These are phyloP conservation scores for Lactarius hatsudake DNA, from an alignment of 768 basidiomycete genomes.

Conservation along the genomic window DNA sequence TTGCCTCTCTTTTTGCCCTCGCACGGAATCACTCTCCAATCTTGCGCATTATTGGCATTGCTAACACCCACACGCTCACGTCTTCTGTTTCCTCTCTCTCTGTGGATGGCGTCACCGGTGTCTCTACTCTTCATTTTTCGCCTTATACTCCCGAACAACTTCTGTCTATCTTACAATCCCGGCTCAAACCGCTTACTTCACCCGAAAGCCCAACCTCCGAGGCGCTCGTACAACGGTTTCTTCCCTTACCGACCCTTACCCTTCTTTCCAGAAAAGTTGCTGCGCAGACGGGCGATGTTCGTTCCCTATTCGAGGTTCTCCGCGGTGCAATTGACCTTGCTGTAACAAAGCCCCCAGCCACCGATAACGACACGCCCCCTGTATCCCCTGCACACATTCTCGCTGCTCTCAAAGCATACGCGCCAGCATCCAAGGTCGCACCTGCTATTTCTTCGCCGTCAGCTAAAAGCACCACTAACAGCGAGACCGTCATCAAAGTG, in stretches of 20 bases:
- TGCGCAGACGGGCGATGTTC: slow-evolving; percentile 77
- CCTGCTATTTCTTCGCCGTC: slow-evolving; percentile 40
- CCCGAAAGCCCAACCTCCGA: slow-evolving; percentile 27
- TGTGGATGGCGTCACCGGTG: slow-evolving; percentile 33
- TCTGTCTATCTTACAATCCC: slow-evolving; percentile 60
- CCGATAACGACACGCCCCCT: slow-evolving; percentile 34
- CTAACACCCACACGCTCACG: slow-evolving; percentile 85
- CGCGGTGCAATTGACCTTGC: slow-evolving; percentile 73
- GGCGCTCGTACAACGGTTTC: slow-evolving; percentile 45
- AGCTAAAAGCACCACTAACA: slow-evolving; percentile 36
- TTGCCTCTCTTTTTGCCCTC: slow-evolving; percentile 67
- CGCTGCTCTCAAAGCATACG: slow-evolving; percentile 69
- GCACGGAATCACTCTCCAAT: slow-evolving; percentile 49
- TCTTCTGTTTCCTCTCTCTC: slow-evolving; percentile 44
- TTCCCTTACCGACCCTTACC: slow-evolving; percentile 61
- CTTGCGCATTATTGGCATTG: slow-evolving; percentile 78
- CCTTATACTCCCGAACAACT: slow-evolving; percentile 76
- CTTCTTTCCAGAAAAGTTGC: slow-evolving; percentile 80
- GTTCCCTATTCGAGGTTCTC: slow-evolving; percentile 75
- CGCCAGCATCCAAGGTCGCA: slow-evolving; percentile 34
- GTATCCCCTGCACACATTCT: slow-evolving; percentile 70
- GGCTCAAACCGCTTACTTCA: slow-evolving; percentile 53
- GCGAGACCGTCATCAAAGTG: slow-evolving; percentile 65
- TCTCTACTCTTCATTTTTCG: slow-evolving; percentile 73
- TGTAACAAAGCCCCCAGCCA: slow-evolving; percentile 30